Percentiles rank a stretch among this genome's conserved stretches.
Conservation (phyloP, 768 basidiomycete species). For the Termitomyces sp. region DNA sequence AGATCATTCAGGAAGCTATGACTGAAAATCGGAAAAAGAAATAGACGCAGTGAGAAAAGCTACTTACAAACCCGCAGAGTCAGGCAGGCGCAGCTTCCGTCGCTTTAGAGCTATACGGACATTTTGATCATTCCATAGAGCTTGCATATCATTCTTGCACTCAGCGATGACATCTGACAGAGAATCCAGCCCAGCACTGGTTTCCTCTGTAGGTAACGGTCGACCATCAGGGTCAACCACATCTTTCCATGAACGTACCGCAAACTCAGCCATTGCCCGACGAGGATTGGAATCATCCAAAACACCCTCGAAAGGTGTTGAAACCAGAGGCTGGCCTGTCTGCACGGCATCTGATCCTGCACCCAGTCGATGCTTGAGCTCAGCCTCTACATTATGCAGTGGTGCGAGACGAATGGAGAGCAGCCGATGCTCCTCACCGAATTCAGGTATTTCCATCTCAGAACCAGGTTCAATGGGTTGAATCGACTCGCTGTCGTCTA, state of each 20-base stretch:
- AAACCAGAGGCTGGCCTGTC: constrained; percentile 31
- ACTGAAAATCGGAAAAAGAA: too few species aligned
- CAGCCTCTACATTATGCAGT: constrained; percentile 55
- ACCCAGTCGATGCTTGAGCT: constrained; percentile 60
- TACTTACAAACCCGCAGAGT: constrained; percentile 65
- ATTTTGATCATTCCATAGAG: constrained; percentile 58
- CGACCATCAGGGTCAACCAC: constrained; percentile 30
- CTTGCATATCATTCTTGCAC: constrained; percentile 60
- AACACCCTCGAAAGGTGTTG: constrained; percentile 44
- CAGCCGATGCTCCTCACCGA: constrained; percentile 48
- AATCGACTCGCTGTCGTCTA: constrained; percentile 27
- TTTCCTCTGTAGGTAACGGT: neutral
- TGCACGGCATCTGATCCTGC: constrained; percentile 35
- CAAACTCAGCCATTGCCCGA: constrained; percentile 39
- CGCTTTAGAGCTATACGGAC: constrained; percentile 47
- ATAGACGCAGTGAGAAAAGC: neutral
- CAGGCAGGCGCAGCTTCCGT: constrained; percentile 48
- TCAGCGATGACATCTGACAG: constrained; percentile 50
- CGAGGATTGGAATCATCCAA: constrained; percentile 19
- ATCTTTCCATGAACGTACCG: constrained; percentile 51
- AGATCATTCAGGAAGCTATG: constrained; percentile 66
- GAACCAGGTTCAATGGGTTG: constrained; percentile 10
- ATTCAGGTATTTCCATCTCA: constrained; percentile 25
- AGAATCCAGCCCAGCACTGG: constrained; percentile 28
- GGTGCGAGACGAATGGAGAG: constrained; percentile 62